Base-by-base conservation (phyloP, 768 basidiomycete genomes). In the Cystoderma amianthinum region DNA sequence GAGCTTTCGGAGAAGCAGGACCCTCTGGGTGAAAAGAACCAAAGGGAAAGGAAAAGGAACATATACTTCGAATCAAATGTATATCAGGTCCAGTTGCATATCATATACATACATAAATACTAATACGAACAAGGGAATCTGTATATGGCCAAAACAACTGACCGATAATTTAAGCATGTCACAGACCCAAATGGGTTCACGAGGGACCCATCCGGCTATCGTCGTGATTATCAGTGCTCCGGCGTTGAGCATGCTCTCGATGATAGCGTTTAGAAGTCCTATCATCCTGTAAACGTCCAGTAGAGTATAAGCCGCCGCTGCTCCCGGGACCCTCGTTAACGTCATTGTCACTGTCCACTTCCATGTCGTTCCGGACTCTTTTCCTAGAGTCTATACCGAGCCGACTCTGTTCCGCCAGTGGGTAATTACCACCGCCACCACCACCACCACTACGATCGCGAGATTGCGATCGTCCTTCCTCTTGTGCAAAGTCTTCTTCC, bases 311-410 rank as follows among this genome's bases (percentile, higher is more conserved):
- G 22, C 53, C 44, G n/a, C n/a, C n/a, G 40, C 52, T 52, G 42
- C 55, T 60, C 40, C 52, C 56, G 28, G 41, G 52, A 39, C 32
- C 49, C 42, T 42, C 58, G 19, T 53, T 63, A 48, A 62, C 67
- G 56, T 74, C 73, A 62, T 72, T 65, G 20, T 72, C 73, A 35
- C 62, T 74, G 42, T 80, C 78, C 36, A 74, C 65, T 32, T 84
- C 81, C 78, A 81, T 78, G 41, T 83, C 81, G 38, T 72, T 71
- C 44, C 77, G 68, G 47, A 63, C 68, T 42, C 81, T 70, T 55
- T 80, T 83, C 56, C 76, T 73, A 30, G 69, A 57, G 36, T 74
- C 74, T 53, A 63, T 49, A 54, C 60, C 48, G 42, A 65, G 59
- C 24, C 60, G 67, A 46, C 56, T 60, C 56, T 65, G 71, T 51